Base-by-base conservation (phyloP, 805 yeast genomes). In the Starmerella apicola region DNA sequence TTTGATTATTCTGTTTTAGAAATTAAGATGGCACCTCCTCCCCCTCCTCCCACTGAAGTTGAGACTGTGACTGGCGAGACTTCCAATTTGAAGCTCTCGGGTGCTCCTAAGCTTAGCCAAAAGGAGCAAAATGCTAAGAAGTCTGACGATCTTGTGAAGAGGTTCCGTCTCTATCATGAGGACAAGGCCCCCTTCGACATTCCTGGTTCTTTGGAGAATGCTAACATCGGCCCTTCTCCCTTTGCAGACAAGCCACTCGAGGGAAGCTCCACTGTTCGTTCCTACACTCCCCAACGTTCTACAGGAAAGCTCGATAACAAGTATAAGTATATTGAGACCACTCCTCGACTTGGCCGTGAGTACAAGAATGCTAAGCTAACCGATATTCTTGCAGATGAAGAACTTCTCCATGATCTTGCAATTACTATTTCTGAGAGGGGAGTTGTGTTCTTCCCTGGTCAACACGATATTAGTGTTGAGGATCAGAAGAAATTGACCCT, bases 361-460 rank as follows among this genome's bases (percentile, higher is more conserved):
- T 57, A 54, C 40, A 42, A 46, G 13, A 51, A 48, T 18, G 53
- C 51, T 12, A 48, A 51, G 18, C 48, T 57, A 17, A 28, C 38
- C 8, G 60, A 57, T 6, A 39, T 56, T 29, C 44, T 57, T 17
- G 32, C 46, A 18, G 53, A 55, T 36, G 58, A 57, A n/a, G 49
- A 45, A 22, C 50, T 52, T 18, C 41, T 54, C 10, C 46, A 67
- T 44, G 73, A 69, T 43, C 58, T 69, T 44, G 74, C 74, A 8
- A 48, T 67, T 16, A 51, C 66, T 26, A 52, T 68, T 15, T 62
- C 72, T 5, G 68, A 67, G 54, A 59, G 73, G 45, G 68, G 66
- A 21, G 74, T 69, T 32, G 74, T 69, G 5, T 68, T 70, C 51
- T 68, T 70, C 63, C 56, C 69, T 47, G 60, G 66, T 50, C 74